A percentile compares a stretch with the other conserved stretches of the same genome.
Evolutionary conservation across 768 basidiomycete species (phyloP).

Genomic region (Suillus variegatus): DNA sequence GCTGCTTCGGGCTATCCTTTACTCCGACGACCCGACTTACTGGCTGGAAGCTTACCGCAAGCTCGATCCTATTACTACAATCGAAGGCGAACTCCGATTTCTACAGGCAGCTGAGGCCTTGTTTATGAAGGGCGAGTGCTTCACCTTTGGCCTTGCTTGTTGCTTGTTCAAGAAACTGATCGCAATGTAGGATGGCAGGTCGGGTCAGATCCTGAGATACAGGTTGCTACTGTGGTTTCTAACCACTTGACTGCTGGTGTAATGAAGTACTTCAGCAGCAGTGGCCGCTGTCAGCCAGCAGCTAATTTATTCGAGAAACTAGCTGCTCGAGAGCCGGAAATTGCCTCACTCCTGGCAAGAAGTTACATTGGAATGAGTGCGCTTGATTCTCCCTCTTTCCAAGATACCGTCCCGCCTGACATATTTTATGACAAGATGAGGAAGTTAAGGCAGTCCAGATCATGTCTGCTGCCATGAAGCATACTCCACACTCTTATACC

Average conservation of each 20-base stretch:
- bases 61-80: conserved; percentile 89
- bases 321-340: conserved; percentile 82
- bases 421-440: conserved; percentile 62
- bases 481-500: conserved; percentile 91
- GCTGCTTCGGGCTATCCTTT: conserved; percentile 85
- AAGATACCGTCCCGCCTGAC: background rate
- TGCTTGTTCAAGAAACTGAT: conserved; percentile 5
- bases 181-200: conserved; percentile 88
- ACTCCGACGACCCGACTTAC: conserved; percentile 94
- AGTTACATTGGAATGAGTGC: conserved; percentile 97
- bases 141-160: background rate
- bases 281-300: conserved; percentile 81
- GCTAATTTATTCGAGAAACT: conserved; percentile 96
- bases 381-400: conserved; percentile 31
- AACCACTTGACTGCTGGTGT: conserved; percentile 95
- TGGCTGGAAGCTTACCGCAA: conserved; percentile 92
- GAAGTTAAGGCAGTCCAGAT: conserved; percentile 98
- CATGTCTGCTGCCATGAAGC: conserved; percentile 78
- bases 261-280: conserved; percentile 96
- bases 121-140: conserved; percentile 73
- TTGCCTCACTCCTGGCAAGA: conserved; percentile 81
- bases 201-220: conserved; percentile 97
- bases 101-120: conserved; percentile 87
- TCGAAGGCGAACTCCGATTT: conserved; percentile 88
- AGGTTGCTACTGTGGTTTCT: conserved; percentile 94